A percentile compares a stretch with the other conserved stretches of the same genome.
Conservation (phyloP, 805 yeast species). For the Torulaspora gathmanii region DNA sequence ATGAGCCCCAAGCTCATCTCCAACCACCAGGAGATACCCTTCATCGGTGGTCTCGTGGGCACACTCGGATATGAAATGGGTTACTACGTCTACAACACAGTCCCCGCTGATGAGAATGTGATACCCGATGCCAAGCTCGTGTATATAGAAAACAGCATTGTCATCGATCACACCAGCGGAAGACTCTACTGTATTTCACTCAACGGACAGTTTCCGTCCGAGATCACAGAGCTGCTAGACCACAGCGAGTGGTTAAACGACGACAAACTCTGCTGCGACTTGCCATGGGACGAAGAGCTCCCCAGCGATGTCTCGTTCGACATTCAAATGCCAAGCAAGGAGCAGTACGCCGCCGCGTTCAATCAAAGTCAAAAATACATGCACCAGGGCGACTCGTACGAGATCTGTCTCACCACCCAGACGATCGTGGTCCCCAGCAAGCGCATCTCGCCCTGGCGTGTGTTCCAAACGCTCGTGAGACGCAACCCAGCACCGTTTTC, state of each 20-base stretch:
- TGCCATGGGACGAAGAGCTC: conserved; percentile 13
- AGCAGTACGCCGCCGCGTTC: conserved; percentile 52
- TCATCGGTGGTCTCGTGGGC: conserved; percentile 90
- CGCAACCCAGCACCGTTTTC: conserved; percentile 93
- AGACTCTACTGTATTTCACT: conserved; percentile 53
- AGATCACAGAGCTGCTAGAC: conserved; percentile 9
- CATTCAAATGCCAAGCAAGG: conserved; percentile 48
- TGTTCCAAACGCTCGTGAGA: conserved; percentile 65
- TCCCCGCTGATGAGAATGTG: conserved; percentile 26
- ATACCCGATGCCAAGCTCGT: conserved; percentile 75
- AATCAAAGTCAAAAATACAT: conserved; percentile 60
- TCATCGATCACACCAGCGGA: conserved; percentile 46
- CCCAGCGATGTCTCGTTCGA: conserved; percentile 28
- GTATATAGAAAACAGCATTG: conserved; percentile 60
- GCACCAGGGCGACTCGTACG: conserved; percentile 85
- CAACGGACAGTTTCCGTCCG: conserved; percentile 35
- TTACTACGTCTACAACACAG: conserved; percentile 40
- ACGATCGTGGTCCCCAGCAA: conserved; percentile 54
- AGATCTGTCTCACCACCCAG: conserved; percentile 80
- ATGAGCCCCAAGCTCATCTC: conserved; percentile 23
- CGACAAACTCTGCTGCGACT: neutral
- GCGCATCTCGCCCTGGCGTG: conserved; percentile 60
- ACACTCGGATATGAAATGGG: conserved; percentile 87
- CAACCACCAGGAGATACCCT: conserved; percentile 51
- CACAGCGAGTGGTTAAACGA: neutral